Percentiles rank a stretch among this genome's conserved stretches.
Conservation (phyloP, 1,284 basidiomycete species). For the Leccinum laetum region DNA sequence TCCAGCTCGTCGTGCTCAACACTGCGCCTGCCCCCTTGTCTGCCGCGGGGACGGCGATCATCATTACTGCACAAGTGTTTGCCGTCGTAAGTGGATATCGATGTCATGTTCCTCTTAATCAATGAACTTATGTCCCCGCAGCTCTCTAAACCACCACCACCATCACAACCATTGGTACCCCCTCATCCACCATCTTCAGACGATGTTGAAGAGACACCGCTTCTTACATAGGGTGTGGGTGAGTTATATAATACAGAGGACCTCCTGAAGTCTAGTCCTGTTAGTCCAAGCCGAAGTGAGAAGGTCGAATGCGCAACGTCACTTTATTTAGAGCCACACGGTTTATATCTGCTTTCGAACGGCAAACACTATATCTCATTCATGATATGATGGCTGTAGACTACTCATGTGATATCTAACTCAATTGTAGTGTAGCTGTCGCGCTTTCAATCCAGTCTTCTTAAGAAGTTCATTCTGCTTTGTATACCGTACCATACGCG, state of each 20-base stretch:
- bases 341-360: background rate
- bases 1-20: constrained; percentile 17
- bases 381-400: background rate
- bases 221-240: background rate
- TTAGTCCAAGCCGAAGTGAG: background rate
- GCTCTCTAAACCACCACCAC: constrained; percentile 8
- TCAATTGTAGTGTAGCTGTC: background rate
- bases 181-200: background rate
- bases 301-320: background rate
- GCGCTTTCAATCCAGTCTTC: background rate
- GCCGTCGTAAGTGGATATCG: constrained; percentile 14
- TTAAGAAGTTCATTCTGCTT: background rate
- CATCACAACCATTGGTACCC: background rate
- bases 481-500: background rate
- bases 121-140: background rate
- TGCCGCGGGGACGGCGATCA: constrained; percentile 11
- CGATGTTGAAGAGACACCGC: constrained; percentile 4
- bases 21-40: constrained; percentile 16
- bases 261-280: background rate
- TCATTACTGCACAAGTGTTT: constrained; percentile 13
- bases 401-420: background rate
- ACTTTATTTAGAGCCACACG: background rate
- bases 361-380: background rate
- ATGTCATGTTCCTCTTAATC: background rate
- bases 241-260: background rate